Percentiles rank a stretch among this genome's conserved stretches.
phyloP scores from a whole-genome alignment of 108 stramenopile genomes.

The Nitzschia sp. region DNA sequence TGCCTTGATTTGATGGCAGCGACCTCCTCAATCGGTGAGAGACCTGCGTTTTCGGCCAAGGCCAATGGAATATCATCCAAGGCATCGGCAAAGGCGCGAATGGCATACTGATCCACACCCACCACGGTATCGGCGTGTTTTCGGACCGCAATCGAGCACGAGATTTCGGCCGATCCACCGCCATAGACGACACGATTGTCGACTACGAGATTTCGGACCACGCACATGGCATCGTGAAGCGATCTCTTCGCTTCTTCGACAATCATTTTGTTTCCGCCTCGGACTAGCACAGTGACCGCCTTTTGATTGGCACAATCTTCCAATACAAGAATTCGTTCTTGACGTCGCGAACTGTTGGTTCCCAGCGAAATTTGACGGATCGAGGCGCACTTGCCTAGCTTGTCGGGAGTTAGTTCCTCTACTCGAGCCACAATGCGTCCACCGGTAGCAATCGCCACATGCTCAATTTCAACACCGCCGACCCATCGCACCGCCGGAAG shows the following conservation, averaged over 20 bases:
- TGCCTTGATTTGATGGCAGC: slow-evolving; percentile 95
- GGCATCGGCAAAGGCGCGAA: slow-evolving; percentile 99
- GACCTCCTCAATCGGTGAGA: slow-evolving; percentile 95
- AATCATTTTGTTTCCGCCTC: slow-evolving; percentile 99
- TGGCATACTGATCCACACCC: slow-evolving; percentile 98
- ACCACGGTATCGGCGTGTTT: slow-evolving; percentile 90
- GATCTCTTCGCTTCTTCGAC: slow-evolving; percentile 99
- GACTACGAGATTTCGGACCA: slow-evolving; percentile 96
- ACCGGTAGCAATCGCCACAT: slow-evolving; percentile 99
- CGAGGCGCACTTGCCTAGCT: slow-evolving; percentile 92
- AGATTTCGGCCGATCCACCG: slow-evolving; percentile 98
- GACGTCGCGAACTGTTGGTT: slow-evolving; percentile 79
- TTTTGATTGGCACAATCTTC: slow-evolving; percentile 96
- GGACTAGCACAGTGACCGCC: slow-evolving; percentile 96
- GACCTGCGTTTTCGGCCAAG: slow-evolving; percentile 97
- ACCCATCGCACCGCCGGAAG: slow-evolving; percentile 97
- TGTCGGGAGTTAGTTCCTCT: slow-evolving; percentile 89
- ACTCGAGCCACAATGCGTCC: slow-evolving; percentile 98
- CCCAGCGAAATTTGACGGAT: slow-evolving; percentile 97
- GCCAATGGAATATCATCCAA: slow-evolving; percentile 99
- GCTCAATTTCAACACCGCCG: slow-evolving; percentile 99
- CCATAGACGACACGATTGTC: slow-evolving; percentile 99
- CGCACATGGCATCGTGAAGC: slow-evolving; percentile 99
- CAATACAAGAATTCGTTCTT: slow-evolving; percentile 93
- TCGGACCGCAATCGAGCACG: slow-evolving; percentile 94